phyloP scores from a whole-genome alignment of 1,284 basidiomycete genomes.

The Cutaneotrichosporon sp. region DNA sequence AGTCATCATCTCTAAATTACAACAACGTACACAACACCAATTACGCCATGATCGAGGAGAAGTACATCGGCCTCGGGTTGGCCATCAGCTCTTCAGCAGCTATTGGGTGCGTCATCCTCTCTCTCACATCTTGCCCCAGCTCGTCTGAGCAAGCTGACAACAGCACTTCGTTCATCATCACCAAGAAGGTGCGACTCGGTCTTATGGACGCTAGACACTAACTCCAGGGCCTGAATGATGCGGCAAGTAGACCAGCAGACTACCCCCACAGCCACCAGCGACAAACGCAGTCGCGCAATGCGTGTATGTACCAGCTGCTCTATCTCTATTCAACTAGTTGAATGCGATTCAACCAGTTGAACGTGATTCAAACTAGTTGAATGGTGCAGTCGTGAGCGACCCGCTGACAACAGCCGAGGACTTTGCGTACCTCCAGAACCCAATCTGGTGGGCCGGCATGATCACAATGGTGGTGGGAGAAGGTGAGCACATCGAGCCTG shows the following conservation, averaged over 20 bases:
- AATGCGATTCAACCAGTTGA: too few species aligned
- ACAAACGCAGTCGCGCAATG: conserved; percentile 58
- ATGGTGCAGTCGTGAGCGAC: conserved; percentile 44
- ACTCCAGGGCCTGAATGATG: conserved; percentile 74
- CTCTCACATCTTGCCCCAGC: neutral
- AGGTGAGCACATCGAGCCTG: conserved; percentile 56
- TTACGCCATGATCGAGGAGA: conserved; percentile 62
- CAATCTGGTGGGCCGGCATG: conserved; percentile 98
- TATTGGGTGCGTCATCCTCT: conserved; percentile 18
- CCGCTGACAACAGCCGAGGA: conserved; percentile 64
- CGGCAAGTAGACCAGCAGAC: conserved; percentile 61
- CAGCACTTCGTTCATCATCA: conserved; percentile 85
- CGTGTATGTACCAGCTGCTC: conserved; percentile 65
- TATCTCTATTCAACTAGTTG: too few species aligned
- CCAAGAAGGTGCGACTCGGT: conserved; percentile 73
- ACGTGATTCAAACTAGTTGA: too few species aligned
- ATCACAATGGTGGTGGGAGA: conserved; percentile 85
- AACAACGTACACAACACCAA: neutral
- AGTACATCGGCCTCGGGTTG: conserved; percentile 83
- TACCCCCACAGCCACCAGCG: conserved; percentile 67
- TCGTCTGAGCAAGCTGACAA: neutral
- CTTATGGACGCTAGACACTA: conserved; percentile 7
- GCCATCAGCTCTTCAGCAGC: conserved; percentile 61
- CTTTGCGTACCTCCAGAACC: conserved; percentile 82
- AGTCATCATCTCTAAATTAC: too few species aligned